Base-by-base conservation (phyloP, 768 basidiomycete genomes). In the Hericium alpestre region DNA sequence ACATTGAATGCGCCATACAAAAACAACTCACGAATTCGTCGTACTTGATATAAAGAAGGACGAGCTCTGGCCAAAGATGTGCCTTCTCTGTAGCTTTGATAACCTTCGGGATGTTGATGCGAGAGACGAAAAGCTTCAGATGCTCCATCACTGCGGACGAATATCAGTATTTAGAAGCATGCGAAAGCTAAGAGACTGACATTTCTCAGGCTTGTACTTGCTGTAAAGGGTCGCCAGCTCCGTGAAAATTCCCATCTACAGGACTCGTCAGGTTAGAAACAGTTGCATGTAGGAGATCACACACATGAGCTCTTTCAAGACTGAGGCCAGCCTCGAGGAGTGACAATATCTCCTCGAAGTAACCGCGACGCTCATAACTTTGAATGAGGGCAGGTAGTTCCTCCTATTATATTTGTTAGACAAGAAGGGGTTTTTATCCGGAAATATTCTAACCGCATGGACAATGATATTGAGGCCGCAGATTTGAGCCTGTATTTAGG, bases 91-190 rank as follows among this genome's bases (percentile, higher is more conserved):
- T 83, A 10, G 93, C 92, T 73, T 86, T 88, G 77, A 98, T 93
- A 65, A 97, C 95, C 81, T 99, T 98, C 53, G 96, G 96, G 64
- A 99, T 97, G 73, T 99, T 97, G 79, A 95, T 93, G 54, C 94
- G 87, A 39, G 90, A 83, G 37, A 91, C 90, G 65, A 96, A 99
- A 47, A 98, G 79, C 70, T 95, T 98, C 61, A 99, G 79, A 72
- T 98, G 96, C 65, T 99, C 96, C 94, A 99, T 96, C 59, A 97
- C 92, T 96, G 2, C 51, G 43, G 59, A 58, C 25, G 57, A 57
- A 51, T 52, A 32, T 53, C 22, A 10, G 3, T 23, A 22, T 25
- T 2, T 38, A 13, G 32, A 7, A n/a, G 16, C 16, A 9, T 53
- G 0, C 4, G 4, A 16, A 58, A 18, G 8, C n/a, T 38, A 15